Evolutionary conservation across 352 stramenopile genomes (phyloP), one percentile per base, ranked within the genome.

Genomic region (Peronospora farinosa): DNA sequence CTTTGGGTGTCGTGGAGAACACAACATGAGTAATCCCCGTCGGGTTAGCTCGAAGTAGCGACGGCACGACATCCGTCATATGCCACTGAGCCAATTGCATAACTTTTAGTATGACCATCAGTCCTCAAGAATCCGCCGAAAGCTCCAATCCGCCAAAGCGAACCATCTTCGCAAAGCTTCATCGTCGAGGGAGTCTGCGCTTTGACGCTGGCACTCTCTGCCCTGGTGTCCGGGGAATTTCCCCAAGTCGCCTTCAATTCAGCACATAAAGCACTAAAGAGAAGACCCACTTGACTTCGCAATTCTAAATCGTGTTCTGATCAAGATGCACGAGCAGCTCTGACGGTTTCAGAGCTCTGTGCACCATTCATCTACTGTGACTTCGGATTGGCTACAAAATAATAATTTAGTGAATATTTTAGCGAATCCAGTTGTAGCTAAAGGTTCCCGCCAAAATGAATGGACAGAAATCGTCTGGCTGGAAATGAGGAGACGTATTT

Each of bases 271-370:
- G 51, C 39, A 57, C 53, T 48, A 7, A 19, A 40, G 15, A 19
- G 16, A 17, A 33, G 59, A 65, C 70, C 75, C 74, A 72, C 80
- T 92, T 92, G 80, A 92, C 80, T 89, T 72, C 69, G 80, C 80
- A 92, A 92, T 92, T 92, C 80, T 92, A 92, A 92, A 88, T 92
- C 75, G 80, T 89, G 80, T 89, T 92, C 78, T 91, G 77, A 52
- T 21, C 10, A 5, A 75, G 41, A 7, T 3, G 0, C 0, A 25
- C 32, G 37, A 21, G 12, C 17, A 25, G 9, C 27, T 46, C 3
- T 15, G 12, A 15, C 16, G 39, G 12, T 8, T 10, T 30, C 17
- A 12, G 25, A 57, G 50, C 43, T 11, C n/a, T 56, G 17, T 1
- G 27, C 47, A 62, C 63, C 63, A 71, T 3, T 46, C 63, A 51